Conservation (phyloP, 1,139 yeast genomes). For the Neolecta irregularis region DNA sequence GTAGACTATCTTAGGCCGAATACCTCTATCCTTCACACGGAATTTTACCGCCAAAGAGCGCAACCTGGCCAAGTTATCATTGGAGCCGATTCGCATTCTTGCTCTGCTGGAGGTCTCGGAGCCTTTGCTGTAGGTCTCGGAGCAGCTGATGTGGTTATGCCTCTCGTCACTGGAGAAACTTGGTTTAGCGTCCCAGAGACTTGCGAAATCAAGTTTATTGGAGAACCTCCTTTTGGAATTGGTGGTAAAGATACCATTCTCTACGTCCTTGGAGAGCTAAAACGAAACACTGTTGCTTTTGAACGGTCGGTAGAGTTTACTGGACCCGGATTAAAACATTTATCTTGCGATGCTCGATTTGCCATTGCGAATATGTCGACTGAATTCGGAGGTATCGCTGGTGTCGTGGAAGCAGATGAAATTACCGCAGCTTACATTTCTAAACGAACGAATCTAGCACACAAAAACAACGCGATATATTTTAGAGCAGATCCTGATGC, state of each 20-base stretch:
- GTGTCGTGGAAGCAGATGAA: constrained; percentile 94
- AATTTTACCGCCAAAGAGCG: too few species aligned
- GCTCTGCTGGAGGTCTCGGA: constrained; percentile 98
- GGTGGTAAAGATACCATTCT: constrained; percentile 89
- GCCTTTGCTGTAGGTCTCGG: constrained; percentile 98
- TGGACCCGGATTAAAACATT: constrained; percentile 76
- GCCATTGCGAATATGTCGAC: constrained; percentile 98
- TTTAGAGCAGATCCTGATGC: constrained; percentile 78
- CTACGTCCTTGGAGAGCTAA: constrained; percentile 87
- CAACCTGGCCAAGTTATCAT: constrained; percentile 99
- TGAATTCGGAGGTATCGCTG: constrained; percentile 98
- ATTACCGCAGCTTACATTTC: constrained; percentile 68
- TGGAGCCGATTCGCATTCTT: constrained; percentile 96
- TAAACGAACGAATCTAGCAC: constrained; percentile 88
- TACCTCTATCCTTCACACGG: too few species aligned
- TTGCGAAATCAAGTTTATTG: constrained; percentile 78
- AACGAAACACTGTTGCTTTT: constrained; percentile 98
- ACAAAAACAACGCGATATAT: constrained; percentile 77
- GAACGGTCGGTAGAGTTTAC: constrained; percentile 95
- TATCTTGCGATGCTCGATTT: constrained; percentile 98
- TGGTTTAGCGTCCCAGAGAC: constrained; percentile 99
- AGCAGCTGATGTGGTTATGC: constrained; percentile 97
- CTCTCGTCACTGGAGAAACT: constrained; percentile 93
- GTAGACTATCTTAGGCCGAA: too few species aligned
- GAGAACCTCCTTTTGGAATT: constrained; percentile 70